A percentile compares a stretch with the other conserved stretches of the same genome.
These are phyloP conservation scores for Lumnitzera littorea DNA, from an alignment of 345 rosid species.

Conservation along the genomic window DNA sequence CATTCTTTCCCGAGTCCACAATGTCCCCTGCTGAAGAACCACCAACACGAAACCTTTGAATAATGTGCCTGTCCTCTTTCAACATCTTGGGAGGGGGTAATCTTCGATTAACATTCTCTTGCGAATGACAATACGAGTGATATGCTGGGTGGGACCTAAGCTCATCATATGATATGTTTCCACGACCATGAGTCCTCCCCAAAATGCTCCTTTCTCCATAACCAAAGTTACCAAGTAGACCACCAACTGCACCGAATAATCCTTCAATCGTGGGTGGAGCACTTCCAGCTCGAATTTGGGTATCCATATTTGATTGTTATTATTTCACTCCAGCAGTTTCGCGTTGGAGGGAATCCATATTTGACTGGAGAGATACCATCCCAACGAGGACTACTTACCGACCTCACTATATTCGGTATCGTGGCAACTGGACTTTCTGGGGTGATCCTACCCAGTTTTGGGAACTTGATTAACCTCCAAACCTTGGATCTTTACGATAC, in stretches of 20 bases:
- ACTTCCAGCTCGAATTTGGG: constrained; percentile 85
- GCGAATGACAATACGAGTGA: constrained; percentile 68
- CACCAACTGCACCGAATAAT: constrained; percentile 59
- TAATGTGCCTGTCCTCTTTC: constrained; percentile 84
- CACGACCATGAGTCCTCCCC: constrained; percentile 19
- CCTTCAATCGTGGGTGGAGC: constrained; percentile 97
- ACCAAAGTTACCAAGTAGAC: constrained; percentile 46
- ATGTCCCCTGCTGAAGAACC: constrained; percentile 43
- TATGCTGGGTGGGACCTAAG: constrained; percentile 75
- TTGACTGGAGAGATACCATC: constrained; percentile 72
- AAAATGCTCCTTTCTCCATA: constrained; percentile 23
- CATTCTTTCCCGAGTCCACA: constrained; percentile 48
- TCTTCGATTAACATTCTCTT: constrained; percentile 74
- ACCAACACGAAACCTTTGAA: constrained; percentile 69
- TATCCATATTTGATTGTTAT: too few species aligned
- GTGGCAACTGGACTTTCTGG: constrained; percentile 91
- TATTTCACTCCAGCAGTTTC: constrained; percentile 65
- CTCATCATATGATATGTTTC: constrained; percentile 62
- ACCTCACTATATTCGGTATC: constrained; percentile 81
- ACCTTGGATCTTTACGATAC: constrained; percentile 85
- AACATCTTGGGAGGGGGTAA: constrained; percentile 79
- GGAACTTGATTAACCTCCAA: constrained; percentile 76
- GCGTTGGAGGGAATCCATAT: constrained; percentile 85
- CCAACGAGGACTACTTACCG: constrained; percentile 59
- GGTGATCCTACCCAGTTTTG: constrained; percentile 68